A percentile compares a stretch with the other conserved stretches of the same genome.
Conservation (phyloP, 1,284 basidiomycete species). For the Vanrija pseudolonga region DNA sequence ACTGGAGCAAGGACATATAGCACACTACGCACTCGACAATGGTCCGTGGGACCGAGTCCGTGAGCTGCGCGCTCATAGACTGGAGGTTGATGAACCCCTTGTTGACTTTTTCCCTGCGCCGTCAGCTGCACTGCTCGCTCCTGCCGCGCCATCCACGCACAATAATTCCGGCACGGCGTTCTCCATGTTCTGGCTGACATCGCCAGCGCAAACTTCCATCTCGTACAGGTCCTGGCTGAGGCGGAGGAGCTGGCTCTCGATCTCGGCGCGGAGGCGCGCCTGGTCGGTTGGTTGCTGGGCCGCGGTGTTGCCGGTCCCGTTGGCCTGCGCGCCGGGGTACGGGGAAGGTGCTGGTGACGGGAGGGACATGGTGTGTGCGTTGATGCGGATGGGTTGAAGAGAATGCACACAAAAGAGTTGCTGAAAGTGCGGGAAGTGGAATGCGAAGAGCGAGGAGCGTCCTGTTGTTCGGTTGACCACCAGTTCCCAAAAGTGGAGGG, state of each 20-base stretch:
- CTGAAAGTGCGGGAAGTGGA: neutral
- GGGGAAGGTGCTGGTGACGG: conserved; percentile 38
- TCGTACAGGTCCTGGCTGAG: conserved; percentile 45
- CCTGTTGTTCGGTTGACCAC: no score
- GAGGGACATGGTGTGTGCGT: conserved; percentile 21
- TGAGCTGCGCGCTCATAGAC: conserved; percentile 26
- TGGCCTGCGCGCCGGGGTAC: conserved; percentile 1
- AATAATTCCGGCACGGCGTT: conserved; percentile 33
- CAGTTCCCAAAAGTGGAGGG: no score
- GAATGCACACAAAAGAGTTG: neutral
- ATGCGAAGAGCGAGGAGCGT: no score
- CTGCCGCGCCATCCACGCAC: conserved; percentile 20
- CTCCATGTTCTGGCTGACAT: conserved; percentile 36
- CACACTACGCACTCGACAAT: conserved; percentile 32
- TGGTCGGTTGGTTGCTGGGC: conserved; percentile 16
- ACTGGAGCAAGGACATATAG: no score
- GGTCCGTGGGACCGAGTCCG: conserved; percentile 37
- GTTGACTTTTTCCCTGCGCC: conserved; percentile 31
- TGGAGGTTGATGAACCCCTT: conserved; percentile 26
- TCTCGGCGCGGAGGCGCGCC: conserved; percentile 24
- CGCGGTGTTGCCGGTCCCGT: conserved; percentile 1
- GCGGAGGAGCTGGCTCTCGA: conserved; percentile 31
- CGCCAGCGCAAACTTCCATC: conserved; percentile 46
- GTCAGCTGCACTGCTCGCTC: neutral
- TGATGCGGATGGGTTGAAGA: neutral